These are phyloP conservation scores for Glycine latifolia DNA, from an alignment of 306 rosid species.

Conservation along the genomic window DNA sequence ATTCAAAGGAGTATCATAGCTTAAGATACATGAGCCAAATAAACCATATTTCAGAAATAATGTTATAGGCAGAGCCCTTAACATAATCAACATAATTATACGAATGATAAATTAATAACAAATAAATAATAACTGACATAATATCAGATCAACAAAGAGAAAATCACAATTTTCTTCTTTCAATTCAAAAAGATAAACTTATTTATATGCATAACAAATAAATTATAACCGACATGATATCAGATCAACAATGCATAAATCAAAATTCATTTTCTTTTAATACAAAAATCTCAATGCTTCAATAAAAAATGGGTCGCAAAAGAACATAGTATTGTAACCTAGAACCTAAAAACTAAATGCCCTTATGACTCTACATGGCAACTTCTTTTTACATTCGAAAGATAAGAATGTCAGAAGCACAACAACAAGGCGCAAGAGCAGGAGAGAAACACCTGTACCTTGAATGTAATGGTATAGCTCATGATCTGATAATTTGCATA, in stretches of 20 bases:
- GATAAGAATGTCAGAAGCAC: neutral
- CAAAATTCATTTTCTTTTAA: neutral
- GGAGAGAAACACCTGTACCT: neutral
- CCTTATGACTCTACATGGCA: neutral
- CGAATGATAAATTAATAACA: neutral
- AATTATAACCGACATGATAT: neutral
- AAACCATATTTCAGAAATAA: constrained; percentile 19
- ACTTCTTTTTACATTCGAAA: neutral
- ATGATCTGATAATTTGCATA: neutral
- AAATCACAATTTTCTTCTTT: neutral
- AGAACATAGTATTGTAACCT: neutral
- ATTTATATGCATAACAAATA: neutral
- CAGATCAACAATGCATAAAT: neutral
- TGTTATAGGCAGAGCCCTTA: constrained; percentile 6
- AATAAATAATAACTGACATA: neutral
- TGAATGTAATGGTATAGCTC: neutral
- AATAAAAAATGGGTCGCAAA: neutral
- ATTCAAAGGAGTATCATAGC: neutral
- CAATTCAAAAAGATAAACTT: neutral
- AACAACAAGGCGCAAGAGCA: neutral
- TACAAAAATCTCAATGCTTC: neutral
- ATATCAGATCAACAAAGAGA: neutral
- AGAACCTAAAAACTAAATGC: neutral
- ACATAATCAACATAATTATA: neutral
- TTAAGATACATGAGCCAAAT: neutral